Base-by-base conservation (phyloP, 495 filamentous ascomycete species). In the Cercophora sp. region DNA sequence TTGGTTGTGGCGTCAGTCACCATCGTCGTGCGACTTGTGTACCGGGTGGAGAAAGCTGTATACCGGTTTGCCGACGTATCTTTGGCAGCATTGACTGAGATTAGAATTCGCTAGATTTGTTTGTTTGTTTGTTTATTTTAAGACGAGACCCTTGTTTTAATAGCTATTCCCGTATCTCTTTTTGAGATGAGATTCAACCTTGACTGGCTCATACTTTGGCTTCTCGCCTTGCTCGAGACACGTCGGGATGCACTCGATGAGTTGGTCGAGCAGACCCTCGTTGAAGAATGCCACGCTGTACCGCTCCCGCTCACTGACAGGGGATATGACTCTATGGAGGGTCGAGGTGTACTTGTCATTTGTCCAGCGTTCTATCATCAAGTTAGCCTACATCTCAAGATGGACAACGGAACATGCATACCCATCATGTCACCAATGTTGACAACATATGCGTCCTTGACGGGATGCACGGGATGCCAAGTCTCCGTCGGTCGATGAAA, bases 261-360 rank as follows among this genome's bases (percentile, higher is more conserved):
- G 64, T 24, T 66, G 58, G 25, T 66, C 61, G 4, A 63, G 34
- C 11, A 57, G 40, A 23, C 71, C 71, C 37, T 66, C 61, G 46
- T 76, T 74, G 59, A 80, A 80, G 43, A 78, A 75, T 0, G 77
- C 73, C 0, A 79, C 66, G 3, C 75, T 77, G 48, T 73, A 78
- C 15, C 78, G 68, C 24, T 78, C 71, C 10, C 67, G 65, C 3
- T 63, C 70, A 0, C 72, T 71, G 2, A 71, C 49, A 2, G 63
- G 63, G 29, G 76, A 76, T 13, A 72, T 67, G 0, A 73, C 75
- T 1, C 75, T 68, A 39, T 79, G 76, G 3, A 73, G 51, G 2
- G 73, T 72, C 3, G 73, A 75, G 27, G 61, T 64, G 48, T 78
- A 79, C 16, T 54, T 65, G 29, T 67, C 61, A 41, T 71, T 72